Base-by-base conservation (phyloP, 306 rosid species). In the Quercus cerris region DNA sequence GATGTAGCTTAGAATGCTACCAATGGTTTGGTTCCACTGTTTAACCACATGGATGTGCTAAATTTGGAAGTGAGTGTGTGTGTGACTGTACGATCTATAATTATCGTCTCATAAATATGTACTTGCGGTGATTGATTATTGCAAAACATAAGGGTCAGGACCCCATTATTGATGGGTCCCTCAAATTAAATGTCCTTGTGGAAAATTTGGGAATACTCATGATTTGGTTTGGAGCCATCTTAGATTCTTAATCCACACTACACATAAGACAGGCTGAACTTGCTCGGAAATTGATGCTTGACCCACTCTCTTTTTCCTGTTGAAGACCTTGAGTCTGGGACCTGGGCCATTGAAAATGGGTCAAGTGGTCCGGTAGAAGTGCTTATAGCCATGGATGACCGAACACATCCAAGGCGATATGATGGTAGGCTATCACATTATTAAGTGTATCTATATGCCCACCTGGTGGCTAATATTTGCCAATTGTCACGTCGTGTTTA, bases 141-240 rank as follows among this genome's bases (percentile, higher is more conserved):
- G 2, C 5, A 20, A 19, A 35, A 35, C 72, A 35, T 2, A n/a
- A 35, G 14, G 18, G 72, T 35, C 72, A 68, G 72, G 17, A 35
- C 72, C 52, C 72, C 35, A 68, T 68, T 33, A 68, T 68, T 68
- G 72, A 35, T 68, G 72, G 72, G 72, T 33, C 72, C 72, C 51
- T 3, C 27, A 18, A 35, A 67, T 67, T 19, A 6, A 35, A 33
- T 67, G 51, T 8, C 17, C 1, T 4, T 12, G 72, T 35, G 52
- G 28, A 68, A 68, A 68, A 17, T 31, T 33, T 33, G 18, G 51
- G 38, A 33, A 46, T 12, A 18, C 27, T 33, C 20, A 19, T 35
- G 49, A 68, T 68, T 66, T 35, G 28, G 52, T 68, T 66, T 35
- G 28, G 52, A 46, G 41, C 72, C 72, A 68, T 68, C 71, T 19